A percentile compares a stretch with the other conserved stretches of the same genome.
phyloP scores from a whole-genome alignment of 495 filamentous ascomycete species.

The Penicillium dipodomyicola region DNA sequence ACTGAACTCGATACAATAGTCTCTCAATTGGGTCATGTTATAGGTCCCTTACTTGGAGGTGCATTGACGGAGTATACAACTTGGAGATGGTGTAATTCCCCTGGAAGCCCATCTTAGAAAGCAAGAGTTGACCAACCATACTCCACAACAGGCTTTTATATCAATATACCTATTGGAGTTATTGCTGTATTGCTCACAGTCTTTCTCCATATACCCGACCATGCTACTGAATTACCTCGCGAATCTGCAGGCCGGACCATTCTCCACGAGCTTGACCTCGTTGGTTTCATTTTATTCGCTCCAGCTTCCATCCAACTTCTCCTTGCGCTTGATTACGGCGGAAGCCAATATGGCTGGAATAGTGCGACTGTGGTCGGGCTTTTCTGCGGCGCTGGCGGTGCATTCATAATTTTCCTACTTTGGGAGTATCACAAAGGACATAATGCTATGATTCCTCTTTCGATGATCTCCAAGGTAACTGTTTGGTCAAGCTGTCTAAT shows the following conservation, averaged over 20 bases:
- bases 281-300: constrained; percentile 46
- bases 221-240: constrained; percentile 39
- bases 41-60: constrained; percentile 59
- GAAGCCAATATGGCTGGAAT: constrained; percentile 42
- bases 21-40: constrained; percentile 35
- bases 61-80: constrained; percentile 52
- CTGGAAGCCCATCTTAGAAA: constrained; percentile 8
- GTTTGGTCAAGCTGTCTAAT: constrained; percentile 36
- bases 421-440: constrained; percentile 52
- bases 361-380: constrained; percentile 47
- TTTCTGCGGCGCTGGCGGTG: constrained; percentile 49
- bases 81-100: constrained; percentile 54
- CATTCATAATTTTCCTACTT: constrained; percentile 39
- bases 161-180: constrained; percentile 61
- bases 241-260: constrained; percentile 29
- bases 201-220: constrained; percentile 50
- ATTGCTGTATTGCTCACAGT: constrained; percentile 45
- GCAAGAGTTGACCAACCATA: constrained; percentile 2
- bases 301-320: constrained; percentile 47
- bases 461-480: constrained; percentile 30
- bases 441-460: constrained; percentile 50
- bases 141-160: constrained; percentile 56
- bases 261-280: constrained; percentile 40
- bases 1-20: constrained; percentile 18
- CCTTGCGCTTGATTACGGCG: constrained; percentile 50